Percentiles rank a stretch among this genome's conserved stretches.
phyloP scores from a whole-genome alignment of 345 rosid genomes.

The Salix exigua region DNA sequence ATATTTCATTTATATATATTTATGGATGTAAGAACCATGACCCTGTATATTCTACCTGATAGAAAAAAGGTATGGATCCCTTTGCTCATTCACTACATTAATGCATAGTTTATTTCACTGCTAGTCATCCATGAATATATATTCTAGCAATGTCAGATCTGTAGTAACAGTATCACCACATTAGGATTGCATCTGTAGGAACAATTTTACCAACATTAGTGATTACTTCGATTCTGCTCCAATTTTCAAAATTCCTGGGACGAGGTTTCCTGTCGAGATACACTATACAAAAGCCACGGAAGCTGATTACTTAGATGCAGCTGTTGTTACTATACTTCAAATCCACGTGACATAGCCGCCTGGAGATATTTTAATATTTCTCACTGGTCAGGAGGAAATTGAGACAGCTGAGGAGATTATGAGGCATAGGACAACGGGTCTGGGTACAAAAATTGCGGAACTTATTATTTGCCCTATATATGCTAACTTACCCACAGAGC shows the following conservation, averaged over 20 bases:
- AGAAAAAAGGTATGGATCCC: not conserved
- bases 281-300: constrained; percentile 92
- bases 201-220: not conserved
- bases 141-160: not conserved
- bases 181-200: not conserved
- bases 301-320: constrained; percentile 96
- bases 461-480: constrained; percentile 94
- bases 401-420: constrained; percentile 90
- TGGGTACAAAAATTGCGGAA: constrained; percentile 92
- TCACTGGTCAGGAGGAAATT: constrained; percentile 97
- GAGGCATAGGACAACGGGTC: constrained; percentile 81
- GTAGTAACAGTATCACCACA: not conserved
- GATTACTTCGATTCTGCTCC: constrained; percentile 95
- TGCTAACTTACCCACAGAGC: constrained; percentile 94
- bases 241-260: constrained; percentile 91
- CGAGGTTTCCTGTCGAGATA: constrained; percentile 91
- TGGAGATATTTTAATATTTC: constrained; percentile 87
- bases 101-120: not conserved
- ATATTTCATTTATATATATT: not conserved
- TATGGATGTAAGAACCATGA: not conserved
- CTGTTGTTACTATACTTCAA: constrained; percentile 81
- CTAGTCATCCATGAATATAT: not conserved
- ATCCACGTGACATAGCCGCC: constrained; percentile 74
- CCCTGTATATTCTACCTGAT: not conserved
- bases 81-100: not conserved